Base-by-base conservation (phyloP, 1,139 yeast species). In the Blastobotrys indianensis region DNA sequence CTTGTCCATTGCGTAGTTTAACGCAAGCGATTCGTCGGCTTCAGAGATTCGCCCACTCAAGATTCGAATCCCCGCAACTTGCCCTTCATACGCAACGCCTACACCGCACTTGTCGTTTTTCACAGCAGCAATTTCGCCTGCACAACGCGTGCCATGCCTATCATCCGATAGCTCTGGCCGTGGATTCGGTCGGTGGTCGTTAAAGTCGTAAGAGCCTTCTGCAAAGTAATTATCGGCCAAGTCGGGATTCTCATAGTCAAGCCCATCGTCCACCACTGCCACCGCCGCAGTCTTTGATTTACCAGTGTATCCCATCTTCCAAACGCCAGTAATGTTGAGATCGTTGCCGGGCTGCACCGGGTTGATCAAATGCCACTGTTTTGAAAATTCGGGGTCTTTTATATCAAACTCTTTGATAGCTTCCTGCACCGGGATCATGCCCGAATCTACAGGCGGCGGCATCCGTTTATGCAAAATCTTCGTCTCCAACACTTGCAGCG, bases 111-210 rank as follows among this genome's bases (percentile, higher is more conserved):
- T 81, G 35, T 80, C 85, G 63, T 94, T 92, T 44, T 70, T 69
- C 48, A 79, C 90, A 1, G 82, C 94, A 0, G 97, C 97, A 48
- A 94, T 85, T 65, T 94, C 98, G 31, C 97, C 98, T 1, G 98
- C 98, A 70, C 99, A 94, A 56, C 99, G 73, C 0, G 99, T 94
- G 2, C 99, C 99, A 64, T 94, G 99, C 56, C 81, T 79, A 62
- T 94, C 98, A 63, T 85, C 94, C n/a, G 56, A 65, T 37, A 90
- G 71, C 50, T 81, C 70, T 7, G 98, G 99, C 53, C 76, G 77
- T 1, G 99, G 99, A 37, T 80, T 68, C 13, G 79, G 73, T 0
- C 74, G 74, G 56, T 85, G 82, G 57, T 80, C 85, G 62, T 94
- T 94, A 63, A 79, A 94, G 66, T 94, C 98, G 87, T 94, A 92